phyloP scores from a whole-genome alignment of 805 yeast genomes.

The Debaryomyces hansenii region DNA sequence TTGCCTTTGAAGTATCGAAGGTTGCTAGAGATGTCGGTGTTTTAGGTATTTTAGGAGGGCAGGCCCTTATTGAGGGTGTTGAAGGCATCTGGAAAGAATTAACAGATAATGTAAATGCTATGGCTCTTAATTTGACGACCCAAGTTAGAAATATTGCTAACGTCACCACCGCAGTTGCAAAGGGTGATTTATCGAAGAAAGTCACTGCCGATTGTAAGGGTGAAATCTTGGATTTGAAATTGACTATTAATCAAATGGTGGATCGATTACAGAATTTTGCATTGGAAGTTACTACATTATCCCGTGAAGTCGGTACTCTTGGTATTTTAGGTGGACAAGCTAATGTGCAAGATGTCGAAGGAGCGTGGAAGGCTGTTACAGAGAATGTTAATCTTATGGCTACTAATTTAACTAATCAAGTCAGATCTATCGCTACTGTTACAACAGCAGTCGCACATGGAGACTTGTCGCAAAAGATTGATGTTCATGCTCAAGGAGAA shows the following conservation, averaged over 20 bases:
- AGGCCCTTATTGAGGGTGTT: conserved; percentile 74
- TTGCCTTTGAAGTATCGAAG: conserved; percentile 83
- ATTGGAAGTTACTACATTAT: conserved; percentile 45
- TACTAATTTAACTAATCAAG: conserved; percentile 64
- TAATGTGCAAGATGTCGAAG: conserved; percentile 51
- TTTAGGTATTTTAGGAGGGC: conserved; percentile 86
- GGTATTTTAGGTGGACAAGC: conserved; percentile 53
- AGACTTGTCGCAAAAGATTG: conserved; percentile 80
- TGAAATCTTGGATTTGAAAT: conserved; percentile 45
- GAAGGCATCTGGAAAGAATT: conserved; percentile 88
- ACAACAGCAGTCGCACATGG: conserved; percentile 93
- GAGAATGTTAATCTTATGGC: conserved; percentile 50
- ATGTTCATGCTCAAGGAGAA: conserved; percentile 89
- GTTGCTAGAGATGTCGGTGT: conserved; percentile 91
- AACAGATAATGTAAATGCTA: conserved; percentile 84
- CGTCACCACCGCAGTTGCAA: conserved; percentile 85
- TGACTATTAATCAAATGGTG: conserved; percentile 53
- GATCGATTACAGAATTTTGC: conserved; percentile 51
- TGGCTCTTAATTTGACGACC: conserved; percentile 85
- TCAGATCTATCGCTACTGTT: conserved; percentile 84
- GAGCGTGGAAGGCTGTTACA: conserved; percentile 52
- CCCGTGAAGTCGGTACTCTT: conserved; percentile 48
- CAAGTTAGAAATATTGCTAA: conserved; percentile 87
- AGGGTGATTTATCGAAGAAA: conserved; percentile 77
- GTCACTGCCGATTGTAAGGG: conserved; percentile 87